Base-by-base conservation (phyloP, 345 rosid genomes). In the Litchi chinensis region DNA sequence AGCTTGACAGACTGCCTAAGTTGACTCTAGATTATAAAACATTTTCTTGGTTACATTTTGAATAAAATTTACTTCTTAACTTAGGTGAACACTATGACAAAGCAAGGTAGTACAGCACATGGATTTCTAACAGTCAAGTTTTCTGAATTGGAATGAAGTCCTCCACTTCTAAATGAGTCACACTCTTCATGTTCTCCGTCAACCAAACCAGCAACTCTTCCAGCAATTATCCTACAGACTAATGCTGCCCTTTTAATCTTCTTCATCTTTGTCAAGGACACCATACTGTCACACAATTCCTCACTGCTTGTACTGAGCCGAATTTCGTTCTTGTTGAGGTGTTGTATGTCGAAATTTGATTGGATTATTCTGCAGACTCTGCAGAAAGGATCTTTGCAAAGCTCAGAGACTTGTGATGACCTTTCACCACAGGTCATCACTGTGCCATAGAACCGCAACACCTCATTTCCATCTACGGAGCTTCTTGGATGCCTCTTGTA, bases 401-500 rank as follows among this genome's bases (percentile, higher is more conserved):
- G 80, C 78, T 83, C 82, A 10, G 83, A 67, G 67, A 81, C 83
- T n/a, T 26, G 76, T 44, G 52, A 67, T 5, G 72, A 40, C 43
- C 79, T 80, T 60, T 75, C 41, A 76, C 83, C 63, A 46, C 91
- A 89, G 28, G 87, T 81, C 76, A 87, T 81, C 24, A 86, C 81
- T 2, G 89, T 86, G 74, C 95, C 84, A 4, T 80, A 87, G 84
- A 91, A 91, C 40, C 72, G 76, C 66, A 85, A 69, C 60, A 87
- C 76, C 82, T 89, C 91, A 6, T 90, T 87, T 11, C 92, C 91
- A 73, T 88, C 95, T 0, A 86, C 90, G 7, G 64, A 52, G 83
- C 85, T 85, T 76, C 90, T 75, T 16, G 89, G 90, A 76, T 88
- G 83, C 71, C 73, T 70, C 70, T 40, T 74, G 48, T 52, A 63